Evolutionary conservation across 176 grass and related monocot species (phyloP).

Genomic region (Oryza rufipogon): DNA sequence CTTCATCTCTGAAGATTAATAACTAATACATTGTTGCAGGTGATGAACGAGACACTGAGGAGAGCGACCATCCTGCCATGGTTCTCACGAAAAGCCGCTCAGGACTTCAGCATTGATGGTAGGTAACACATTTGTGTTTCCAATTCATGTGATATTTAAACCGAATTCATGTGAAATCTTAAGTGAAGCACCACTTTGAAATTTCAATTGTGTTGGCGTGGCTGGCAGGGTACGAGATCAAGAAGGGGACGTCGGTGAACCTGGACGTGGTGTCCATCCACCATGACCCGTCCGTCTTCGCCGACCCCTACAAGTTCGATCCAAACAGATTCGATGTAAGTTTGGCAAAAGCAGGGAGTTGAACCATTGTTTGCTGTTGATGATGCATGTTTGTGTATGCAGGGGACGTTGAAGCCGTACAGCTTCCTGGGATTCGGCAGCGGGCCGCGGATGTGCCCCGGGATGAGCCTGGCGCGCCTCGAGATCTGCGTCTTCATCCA

Average conservation of each 20-base stretch:
- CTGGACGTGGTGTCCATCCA: conserved; percentile 81
- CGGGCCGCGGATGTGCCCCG: conserved; percentile 66
- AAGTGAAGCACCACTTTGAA: neutral
- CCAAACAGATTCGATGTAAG: conserved; percentile 60
- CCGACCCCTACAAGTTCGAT: conserved; percentile 51
- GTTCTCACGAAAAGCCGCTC: conserved; percentile 65
- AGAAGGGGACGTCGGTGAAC: conserved; percentile 66
- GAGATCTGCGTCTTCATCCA: conserved; percentile 72
- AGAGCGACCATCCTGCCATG: conserved; percentile 73
- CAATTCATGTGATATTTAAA: neutral
- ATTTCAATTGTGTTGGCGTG: neutral
- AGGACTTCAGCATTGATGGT: conserved; percentile 71
- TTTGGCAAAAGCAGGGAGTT: no score
- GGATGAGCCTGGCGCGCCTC: conserved; percentile 62
- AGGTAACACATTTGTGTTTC: neutral
- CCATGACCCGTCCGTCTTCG: conserved; percentile 63
- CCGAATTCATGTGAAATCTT: neutral
- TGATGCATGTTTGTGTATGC: neutral
- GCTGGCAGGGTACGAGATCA: conserved; percentile 45
- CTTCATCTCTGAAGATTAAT: neutral
- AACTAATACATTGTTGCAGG: conserved; percentile 2
- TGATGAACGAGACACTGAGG: conserved; percentile 68
- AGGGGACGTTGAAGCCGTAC: conserved; percentile 52
- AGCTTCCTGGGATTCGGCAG: conserved; percentile 72
- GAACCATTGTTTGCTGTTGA: no score